Conservation (phyloP, 2,329 filamentous ascomycete species). For the Fulvia fulva region DNA sequence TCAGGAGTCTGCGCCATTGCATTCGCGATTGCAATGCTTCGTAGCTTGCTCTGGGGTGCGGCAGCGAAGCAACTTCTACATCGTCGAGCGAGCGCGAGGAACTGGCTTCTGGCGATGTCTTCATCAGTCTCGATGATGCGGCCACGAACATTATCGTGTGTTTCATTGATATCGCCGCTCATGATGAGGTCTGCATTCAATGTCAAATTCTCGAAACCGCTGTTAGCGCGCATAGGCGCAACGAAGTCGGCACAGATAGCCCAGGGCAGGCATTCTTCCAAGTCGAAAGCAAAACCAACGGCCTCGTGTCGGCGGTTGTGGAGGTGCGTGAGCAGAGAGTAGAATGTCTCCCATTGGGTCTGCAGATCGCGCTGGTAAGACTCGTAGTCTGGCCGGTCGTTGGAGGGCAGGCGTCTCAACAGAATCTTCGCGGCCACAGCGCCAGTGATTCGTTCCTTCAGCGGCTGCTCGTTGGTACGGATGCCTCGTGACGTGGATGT, state of each 20-base stretch:
- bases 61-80: slow-evolving; percentile 15
- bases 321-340: slow-evolving; percentile 76
- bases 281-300: slow-evolving; percentile 71
- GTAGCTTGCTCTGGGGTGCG: slow-evolving; percentile 15
- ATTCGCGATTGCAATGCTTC: slow-evolving; percentile 9
- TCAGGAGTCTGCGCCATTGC: slow-evolving; percentile 14
- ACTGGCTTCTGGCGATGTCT: slow-evolving; percentile 23
- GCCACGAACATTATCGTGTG: slow-evolving; percentile 1
- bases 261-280: slow-evolving; percentile 70
- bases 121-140: slow-evolving; percentile 34
- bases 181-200: slow-evolving; percentile 53
- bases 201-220: slow-evolving; percentile 67
- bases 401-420: slow-evolving; percentile 54
- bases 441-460: slow-evolving; percentile 73
- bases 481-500: slow-evolving; percentile 36
- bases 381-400: slow-evolving; percentile 68
- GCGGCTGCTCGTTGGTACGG: slow-evolving; percentile 50
- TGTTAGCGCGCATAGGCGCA: slow-evolving; percentile 75
- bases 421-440: slow-evolving; percentile 67
- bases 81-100: slow-evolving; percentile 21
- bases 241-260: slow-evolving; percentile 78
- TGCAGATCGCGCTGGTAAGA: slow-evolving; percentile 71
- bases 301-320: slow-evolving; percentile 83
- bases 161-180: background rate
- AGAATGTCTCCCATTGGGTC: slow-evolving; percentile 85